Base-by-base conservation (phyloP, 306 rosid genomes). In the Lithocarpus polystachyus region DNA sequence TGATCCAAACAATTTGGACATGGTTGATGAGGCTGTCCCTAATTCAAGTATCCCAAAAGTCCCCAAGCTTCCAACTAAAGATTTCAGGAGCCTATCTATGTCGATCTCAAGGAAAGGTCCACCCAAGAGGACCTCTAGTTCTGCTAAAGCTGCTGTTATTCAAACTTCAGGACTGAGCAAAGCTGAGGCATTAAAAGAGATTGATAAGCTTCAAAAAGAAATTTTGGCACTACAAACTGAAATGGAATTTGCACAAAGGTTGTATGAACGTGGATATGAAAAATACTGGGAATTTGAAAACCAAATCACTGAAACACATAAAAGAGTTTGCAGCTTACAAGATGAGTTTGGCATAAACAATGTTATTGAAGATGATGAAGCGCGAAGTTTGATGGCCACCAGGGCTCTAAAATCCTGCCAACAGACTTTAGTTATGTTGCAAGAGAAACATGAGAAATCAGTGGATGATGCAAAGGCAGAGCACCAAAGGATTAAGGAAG, bases 161-260 rank as follows among this genome's bases (percentile, higher is more conserved):
- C 69, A 73, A 56, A 69, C 75, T 77, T 94, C 93, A 10, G 99
- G 97, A 31, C 80, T 90, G 69, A 90, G 76, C 43, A 90, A 84
- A 86, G 84, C 31, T 28, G 96, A 85, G 81, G 98, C 97, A 7
- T 20, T 88, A 19, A 67, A 80, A 35, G 93, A 91, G 82, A 80
- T 96, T 5, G 93, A 91, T 78, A 88, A 69, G 76, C 88, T 91
- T 73, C 98, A 90, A 53, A 96, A 96, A 82, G 98, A 89, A 29
- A 93, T 89, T 45, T 79, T 93, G 85, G 88, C 86, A 1, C 52
- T 89, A 4, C 98, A 96, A 62, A 96, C 99, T 0, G 98, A 93
- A 82, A 90, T 91, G 87, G 99, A 96, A 83, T 96, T 96, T 76
- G 97, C 90, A 5, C 89, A 91, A 86, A 85, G 93, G 82, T 75